Evolutionary conservation across 2,329 filamentous ascomycete genomes (phyloP).

Genomic region (Akanthomyces lecanii): DNA sequence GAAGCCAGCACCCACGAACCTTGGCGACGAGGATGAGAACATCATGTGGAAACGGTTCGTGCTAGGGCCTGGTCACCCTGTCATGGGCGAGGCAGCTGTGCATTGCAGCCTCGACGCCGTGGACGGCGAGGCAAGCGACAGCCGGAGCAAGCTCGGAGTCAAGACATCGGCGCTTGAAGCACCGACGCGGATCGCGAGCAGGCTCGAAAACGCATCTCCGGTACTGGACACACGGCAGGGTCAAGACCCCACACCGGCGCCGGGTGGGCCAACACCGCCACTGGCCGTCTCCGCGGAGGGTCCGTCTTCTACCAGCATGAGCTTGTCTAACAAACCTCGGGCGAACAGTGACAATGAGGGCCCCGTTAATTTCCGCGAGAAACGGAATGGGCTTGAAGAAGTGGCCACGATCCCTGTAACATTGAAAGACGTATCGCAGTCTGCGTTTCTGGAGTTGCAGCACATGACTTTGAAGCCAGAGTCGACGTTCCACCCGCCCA

Average conservation of each 20-base stretch:
- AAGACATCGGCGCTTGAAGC: background rate
- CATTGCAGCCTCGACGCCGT: background rate
- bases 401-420: slow-evolving; percentile 11
- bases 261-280: slow-evolving; percentile 8
- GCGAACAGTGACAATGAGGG: background rate
- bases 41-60: slow-evolving; percentile 11
- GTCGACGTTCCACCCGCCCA: slow-evolving; percentile 29
- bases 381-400: background rate
- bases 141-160: slow-evolving; percentile 1
- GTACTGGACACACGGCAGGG: background rate
- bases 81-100: background rate
- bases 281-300: slow-evolving; percentile 6
- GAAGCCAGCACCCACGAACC: background rate
- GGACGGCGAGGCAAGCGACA: background rate
- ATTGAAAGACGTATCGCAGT: slow-evolving; percentile 18
- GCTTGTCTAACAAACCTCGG: background rate
- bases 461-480: slow-evolving; percentile 20
- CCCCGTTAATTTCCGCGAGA: slow-evolving; percentile 2
- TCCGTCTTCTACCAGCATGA: background rate
- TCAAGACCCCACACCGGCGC: slow-evolving; percentile 8
- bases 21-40: slow-evolving; percentile 2
- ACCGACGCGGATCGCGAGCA: slow-evolving; percentile 11
- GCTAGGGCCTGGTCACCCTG: background rate
- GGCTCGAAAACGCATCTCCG: background rate
- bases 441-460: background rate